Evolutionary conservation across 352 stramenopile species (phyloP), one percentile per base, ranked within the genome.

Genomic region (Phytopythium litorale): DNA sequence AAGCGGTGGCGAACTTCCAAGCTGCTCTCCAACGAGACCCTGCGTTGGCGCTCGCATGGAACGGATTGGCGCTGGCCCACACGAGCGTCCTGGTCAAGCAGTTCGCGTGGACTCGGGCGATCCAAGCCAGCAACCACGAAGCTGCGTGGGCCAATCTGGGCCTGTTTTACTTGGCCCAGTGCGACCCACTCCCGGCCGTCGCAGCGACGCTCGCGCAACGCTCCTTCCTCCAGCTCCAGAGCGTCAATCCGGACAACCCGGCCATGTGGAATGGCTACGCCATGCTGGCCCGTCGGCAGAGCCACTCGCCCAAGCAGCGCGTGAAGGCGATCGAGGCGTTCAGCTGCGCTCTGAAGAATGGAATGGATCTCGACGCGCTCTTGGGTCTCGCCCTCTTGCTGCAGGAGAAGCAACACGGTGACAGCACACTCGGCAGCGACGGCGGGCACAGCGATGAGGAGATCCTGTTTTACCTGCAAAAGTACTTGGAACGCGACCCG

Each of bases 231-330:
- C 82, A 92, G 40, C 60, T 96, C 15, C 85, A 96, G 53, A 83
- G 78, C 11, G 77, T 96, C 18, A 94, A 92, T 54, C 65, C 85
- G 18, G 84, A 84, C 66, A 93, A 93, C 46, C 81, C 84, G 0
- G 77, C 79, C 15, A 94, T 96, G 85, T 96, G 87, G 87, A 91
- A 88, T 57, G 87, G 85, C 15, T 92, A 96, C 68, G 84, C 79
- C 3, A 84, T 96, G 71, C 62, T 96, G 18, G 79, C 80, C 67
- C 74, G 78, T 30, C 69, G 68, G 5, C 73, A 89, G 55, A 68
- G 16, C 35, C 25, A 40, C 9, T 84, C 58, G 15, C 35, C 56
- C 21, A 49, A 62, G 28, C 73, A 89, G 58, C 66, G 74, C 32
- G 67, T 63, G 30, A 88, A 89, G 66, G 62, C 80, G 13, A 73